A percentile compares a stretch with the other conserved stretches of the same genome.
phyloP scores from a whole-genome alignment of 2,329 filamentous ascomycete genomes.

The Chaetomium sp. region DNA sequence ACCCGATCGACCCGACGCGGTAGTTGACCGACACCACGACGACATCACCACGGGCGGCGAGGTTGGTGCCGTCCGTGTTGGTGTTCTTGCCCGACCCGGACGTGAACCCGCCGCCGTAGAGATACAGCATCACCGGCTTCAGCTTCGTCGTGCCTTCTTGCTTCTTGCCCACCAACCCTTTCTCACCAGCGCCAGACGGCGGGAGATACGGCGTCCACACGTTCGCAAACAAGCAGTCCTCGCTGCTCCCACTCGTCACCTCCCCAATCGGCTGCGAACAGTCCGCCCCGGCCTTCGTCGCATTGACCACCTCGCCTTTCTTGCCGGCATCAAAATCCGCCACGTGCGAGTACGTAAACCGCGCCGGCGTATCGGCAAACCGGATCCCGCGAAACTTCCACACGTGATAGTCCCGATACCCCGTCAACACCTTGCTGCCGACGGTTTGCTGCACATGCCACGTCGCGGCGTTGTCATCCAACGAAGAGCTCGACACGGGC shows the following conservation, averaged over 20 bases:
- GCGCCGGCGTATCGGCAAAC: slow-evolving; percentile 23
- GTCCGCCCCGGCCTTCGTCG: slow-evolving; percentile 26
- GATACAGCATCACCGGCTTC: slow-evolving; percentile 42
- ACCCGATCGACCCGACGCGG: slow-evolving; percentile 27
- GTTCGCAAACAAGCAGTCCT: slow-evolving; percentile 34
- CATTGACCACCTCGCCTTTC: slow-evolving; percentile 18
- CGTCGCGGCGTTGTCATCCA: slow-evolving; percentile 18
- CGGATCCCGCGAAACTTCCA: slow-evolving; percentile 32
- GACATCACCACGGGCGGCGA: slow-evolving; percentile 40
- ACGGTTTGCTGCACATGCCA: slow-evolving; percentile 27
- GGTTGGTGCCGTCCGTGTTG: slow-evolving; percentile 39
- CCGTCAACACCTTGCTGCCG: slow-evolving; percentile 24
- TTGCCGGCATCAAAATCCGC: slow-evolving; percentile 16
- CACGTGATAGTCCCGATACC: slow-evolving; percentile 29
- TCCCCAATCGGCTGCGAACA: slow-evolving; percentile 29
- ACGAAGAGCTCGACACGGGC: slow-evolving; percentile 21
- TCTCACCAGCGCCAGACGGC: not conserved
- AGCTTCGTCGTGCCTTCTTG: slow-evolving; percentile 19
- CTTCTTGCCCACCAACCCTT: slow-evolving; percentile 11
- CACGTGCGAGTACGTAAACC: slow-evolving; percentile 26
- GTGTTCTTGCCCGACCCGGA: slow-evolving; percentile 37
- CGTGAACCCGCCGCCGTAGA: slow-evolving; percentile 39
- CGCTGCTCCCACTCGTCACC: slow-evolving; percentile 26
- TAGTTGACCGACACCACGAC: slow-evolving; percentile 40
- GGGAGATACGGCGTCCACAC: slow-evolving; percentile 34